Evolutionary conservation across 805 yeast genomes (phyloP).

Genomic region (Teunomyces gatunensis): DNA sequence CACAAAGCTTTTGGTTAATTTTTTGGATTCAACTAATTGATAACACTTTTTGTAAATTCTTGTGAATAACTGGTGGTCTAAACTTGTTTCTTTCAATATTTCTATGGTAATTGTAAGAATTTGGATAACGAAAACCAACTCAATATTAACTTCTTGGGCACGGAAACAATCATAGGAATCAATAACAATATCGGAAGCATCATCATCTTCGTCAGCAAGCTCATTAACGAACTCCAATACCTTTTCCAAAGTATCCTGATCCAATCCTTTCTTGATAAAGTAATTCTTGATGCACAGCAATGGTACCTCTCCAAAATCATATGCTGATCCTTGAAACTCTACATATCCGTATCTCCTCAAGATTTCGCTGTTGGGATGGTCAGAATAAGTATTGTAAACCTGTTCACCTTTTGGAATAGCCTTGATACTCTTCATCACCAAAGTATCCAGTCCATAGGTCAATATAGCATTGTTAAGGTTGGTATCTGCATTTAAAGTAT

Average conservation of each 20-base stretch:
- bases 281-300: conserved; percentile 39
- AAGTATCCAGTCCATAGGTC: conserved; percentile 43
- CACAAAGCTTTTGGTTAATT: conserved; percentile 41
- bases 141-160: conserved; percentile 59
- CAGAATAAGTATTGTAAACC: conserved; percentile 85
- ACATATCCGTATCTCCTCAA: conserved; percentile 90
- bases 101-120: conserved; percentile 38
- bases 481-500: conserved; percentile 84
- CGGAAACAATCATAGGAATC: conserved; percentile 63
- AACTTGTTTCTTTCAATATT: conserved; percentile 23
- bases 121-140: conserved; percentile 53
- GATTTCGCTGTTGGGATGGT: conserved; percentile 87
- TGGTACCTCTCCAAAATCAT: conserved; percentile 79
- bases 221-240: conserved; percentile 28
- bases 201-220: conserved; percentile 35
- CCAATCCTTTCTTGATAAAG: conserved; percentile 23
- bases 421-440: conserved; percentile 72
- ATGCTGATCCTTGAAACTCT: conserved; percentile 66
- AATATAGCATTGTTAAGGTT: conserved; percentile 71
- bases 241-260: conserved; percentile 30
- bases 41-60: conserved; percentile 58
- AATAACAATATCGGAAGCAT: conserved; percentile 40
- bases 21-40: conserved; percentile 54
- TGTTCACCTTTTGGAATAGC: conserved; percentile 66
- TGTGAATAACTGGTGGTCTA: conserved; percentile 32